A percentile compares a stretch with the other conserved stretches of the same genome.
phyloP scores from a whole-genome alignment of 352 stramenopile species.

The Aphanomyces euteiches region DNA sequence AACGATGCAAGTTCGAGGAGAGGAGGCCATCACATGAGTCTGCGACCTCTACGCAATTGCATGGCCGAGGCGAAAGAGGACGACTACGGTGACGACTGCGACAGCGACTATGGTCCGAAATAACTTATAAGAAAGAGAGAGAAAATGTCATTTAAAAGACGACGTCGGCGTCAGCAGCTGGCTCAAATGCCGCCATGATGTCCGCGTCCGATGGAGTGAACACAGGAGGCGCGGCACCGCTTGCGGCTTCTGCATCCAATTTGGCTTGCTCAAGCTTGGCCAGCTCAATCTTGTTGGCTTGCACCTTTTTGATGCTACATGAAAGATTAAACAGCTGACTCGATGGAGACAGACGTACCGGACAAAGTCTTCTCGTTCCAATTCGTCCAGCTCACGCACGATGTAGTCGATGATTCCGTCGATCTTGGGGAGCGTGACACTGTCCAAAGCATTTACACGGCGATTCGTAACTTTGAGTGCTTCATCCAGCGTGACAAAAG shows the following conservation, averaged over 20 bases:
- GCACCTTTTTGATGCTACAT: conserved; percentile 96
- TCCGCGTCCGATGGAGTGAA: conserved; percentile 52
- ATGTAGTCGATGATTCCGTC: conserved; percentile 97
- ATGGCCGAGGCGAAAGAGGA: background rate
- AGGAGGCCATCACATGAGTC: background rate
- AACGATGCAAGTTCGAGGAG: background rate
- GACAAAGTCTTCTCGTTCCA: conserved; percentile 96
- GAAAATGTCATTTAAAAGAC: conserved; percentile 52
- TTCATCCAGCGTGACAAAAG: conserved; percentile 98
- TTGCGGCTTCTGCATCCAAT: conserved; percentile 50
- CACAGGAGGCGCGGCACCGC: background rate
- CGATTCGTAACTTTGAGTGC: conserved; percentile 98
- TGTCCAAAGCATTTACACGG: conserved; percentile 98
- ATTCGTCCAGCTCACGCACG: conserved; percentile 95
- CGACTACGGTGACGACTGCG: background rate
- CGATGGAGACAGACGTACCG: conserved; percentile 42
- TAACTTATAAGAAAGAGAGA: conserved; percentile 18
- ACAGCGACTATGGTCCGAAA: background rate
- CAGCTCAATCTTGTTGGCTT: conserved; percentile 94
- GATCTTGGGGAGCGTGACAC: conserved; percentile 99
- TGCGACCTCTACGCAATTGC: background rate
- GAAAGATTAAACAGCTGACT: conserved; percentile 42
- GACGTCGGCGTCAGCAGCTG: conserved; percentile 65
- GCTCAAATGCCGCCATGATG: conserved; percentile 79
- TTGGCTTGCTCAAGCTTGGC: conserved; percentile 63